Evolutionary conservation across 2,329 filamentous ascomycete genomes (phyloP).

Genomic region (Blumeria hordei): DNA sequence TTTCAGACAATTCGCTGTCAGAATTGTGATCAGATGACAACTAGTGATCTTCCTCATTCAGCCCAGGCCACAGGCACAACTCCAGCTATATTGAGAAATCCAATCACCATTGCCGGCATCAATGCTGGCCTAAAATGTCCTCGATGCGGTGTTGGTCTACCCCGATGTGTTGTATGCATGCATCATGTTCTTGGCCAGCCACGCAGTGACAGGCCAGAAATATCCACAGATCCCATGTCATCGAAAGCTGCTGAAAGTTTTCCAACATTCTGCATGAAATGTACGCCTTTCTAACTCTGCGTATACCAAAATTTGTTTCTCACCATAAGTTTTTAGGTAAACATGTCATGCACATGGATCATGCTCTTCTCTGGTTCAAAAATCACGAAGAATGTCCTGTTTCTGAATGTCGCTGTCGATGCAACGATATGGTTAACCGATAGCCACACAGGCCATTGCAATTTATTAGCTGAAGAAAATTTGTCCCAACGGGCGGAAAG

Average conservation of each 20-base stretch:
- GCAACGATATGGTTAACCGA: conserved; percentile 13
- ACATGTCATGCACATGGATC: conserved; percentile 42
- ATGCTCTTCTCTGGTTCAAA: conserved; percentile 41
- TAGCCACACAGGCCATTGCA: not conserved
- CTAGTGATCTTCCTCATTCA: conserved; percentile 16
- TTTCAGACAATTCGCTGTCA: conserved; percentile 40
- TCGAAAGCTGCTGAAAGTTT: conserved; percentile 27
- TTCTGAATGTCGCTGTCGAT: conserved; percentile 41
- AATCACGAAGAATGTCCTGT: conserved; percentile 42
- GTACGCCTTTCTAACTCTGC: conserved; percentile 12
- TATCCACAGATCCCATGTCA: conserved; percentile 22
- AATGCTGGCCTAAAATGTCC: conserved; percentile 39
- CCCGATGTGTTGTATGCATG: conserved; percentile 42
- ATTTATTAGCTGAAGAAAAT: conserved; percentile 4
- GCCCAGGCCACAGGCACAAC: conserved; percentile 4
- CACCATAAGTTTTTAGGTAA: conserved; percentile 15
- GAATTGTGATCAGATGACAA: conserved; percentile 43
- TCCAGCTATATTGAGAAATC: conserved; percentile 18
- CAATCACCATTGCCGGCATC: conserved; percentile 31
- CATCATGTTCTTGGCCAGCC: conserved; percentile 36
- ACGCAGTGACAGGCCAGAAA: conserved; percentile 31
- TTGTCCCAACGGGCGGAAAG: no score
- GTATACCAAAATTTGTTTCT: not conserved
- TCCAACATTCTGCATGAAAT: conserved; percentile 44
- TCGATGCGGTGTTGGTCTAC: conserved; percentile 40